phyloP scores from a whole-genome alignment of 2,329 filamentous ascomycete genomes.

The Clonostachys solani region DNA sequence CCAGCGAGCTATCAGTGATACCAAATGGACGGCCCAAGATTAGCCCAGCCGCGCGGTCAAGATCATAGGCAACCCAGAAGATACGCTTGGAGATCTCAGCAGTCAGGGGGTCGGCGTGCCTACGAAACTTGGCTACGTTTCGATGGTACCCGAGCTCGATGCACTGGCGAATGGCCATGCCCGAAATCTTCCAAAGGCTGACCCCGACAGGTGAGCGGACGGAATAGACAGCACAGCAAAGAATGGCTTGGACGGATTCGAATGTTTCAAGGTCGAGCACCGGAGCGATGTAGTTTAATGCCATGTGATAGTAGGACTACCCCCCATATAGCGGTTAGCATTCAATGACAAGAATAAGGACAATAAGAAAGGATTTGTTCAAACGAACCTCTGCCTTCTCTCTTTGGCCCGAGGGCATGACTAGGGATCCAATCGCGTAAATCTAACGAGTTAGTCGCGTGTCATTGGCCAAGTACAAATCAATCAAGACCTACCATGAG shows the following conservation, averaged over 20 bases:
- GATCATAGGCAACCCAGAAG: slow-evolving; percentile 25
- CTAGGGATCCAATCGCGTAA: slow-evolving; percentile 4
- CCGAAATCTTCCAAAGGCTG: slow-evolving; percentile 18
- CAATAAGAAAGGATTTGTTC: slow-evolving; percentile 2
- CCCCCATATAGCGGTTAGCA: background rate
- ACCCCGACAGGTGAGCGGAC: slow-evolving; percentile 2
- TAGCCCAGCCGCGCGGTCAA: slow-evolving; percentile 20
- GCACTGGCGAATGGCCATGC: slow-evolving; percentile 24
- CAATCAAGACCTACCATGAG: background rate
- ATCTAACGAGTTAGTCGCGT: slow-evolving; percentile 16
- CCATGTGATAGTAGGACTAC: slow-evolving; percentile 11
- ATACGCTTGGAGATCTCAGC: slow-evolving; percentile 20
- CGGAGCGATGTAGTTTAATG: slow-evolving; percentile 11
- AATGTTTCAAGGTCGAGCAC: slow-evolving; percentile 16
- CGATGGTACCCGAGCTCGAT: slow-evolving; percentile 26
- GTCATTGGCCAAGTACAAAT: slow-evolving; percentile 6
- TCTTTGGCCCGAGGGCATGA: background rate
- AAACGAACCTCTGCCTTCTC: slow-evolving; percentile 3
- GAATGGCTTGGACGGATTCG: slow-evolving; percentile 22
- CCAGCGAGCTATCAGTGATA: slow-evolving; percentile 1
- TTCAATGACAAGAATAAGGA: background rate
- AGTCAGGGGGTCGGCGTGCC: slow-evolving; percentile 9
- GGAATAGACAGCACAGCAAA: slow-evolving; percentile 23
- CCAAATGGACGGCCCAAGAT: slow-evolving; percentile 14
- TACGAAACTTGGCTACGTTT: slow-evolving; percentile 10